phyloP scores from a whole-genome alignment of 352 stramenopile genomes.

The Peronospora belbahrii region DNA sequence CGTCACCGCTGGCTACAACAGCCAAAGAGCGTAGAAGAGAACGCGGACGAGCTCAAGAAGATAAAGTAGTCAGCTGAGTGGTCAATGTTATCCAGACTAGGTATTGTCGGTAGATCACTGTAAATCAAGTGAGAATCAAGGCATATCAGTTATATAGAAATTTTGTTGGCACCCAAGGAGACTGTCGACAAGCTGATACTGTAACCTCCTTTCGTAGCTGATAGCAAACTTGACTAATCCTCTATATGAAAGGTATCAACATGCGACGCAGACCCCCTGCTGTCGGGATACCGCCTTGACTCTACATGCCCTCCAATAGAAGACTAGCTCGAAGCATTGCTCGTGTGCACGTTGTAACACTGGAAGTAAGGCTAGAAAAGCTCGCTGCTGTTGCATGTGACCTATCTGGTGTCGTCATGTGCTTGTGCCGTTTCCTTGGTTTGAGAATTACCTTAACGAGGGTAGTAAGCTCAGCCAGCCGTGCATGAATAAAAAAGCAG shows the following conservation, averaged over 20 bases:
- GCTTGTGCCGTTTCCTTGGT: too few relatives aligned
- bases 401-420: too few relatives aligned
- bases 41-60: conserved; percentile 18
- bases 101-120: too few relatives aligned
- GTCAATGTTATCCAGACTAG: too few relatives aligned
- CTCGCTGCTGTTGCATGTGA: conserved; percentile 4
- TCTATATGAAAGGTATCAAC: background rate
- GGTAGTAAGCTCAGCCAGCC: too few relatives aligned
- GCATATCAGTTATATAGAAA: conserved; percentile 4
- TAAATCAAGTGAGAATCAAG: too few relatives aligned
- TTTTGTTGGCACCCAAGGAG: conserved; percentile 4
- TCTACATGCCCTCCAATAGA: conserved; percentile 15
- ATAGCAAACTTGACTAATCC: conserved; percentile 10
- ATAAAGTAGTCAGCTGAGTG: conserved; percentile 16
- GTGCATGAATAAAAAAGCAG: too few relatives aligned
- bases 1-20: conserved; percentile 60
- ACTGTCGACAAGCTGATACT: conserved; percentile 8
- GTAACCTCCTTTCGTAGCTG: conserved; percentile 6
- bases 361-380: conserved; percentile 17
- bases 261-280: background rate
- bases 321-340: conserved; percentile 9
- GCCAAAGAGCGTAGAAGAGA: conserved; percentile 1
- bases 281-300: conserved; percentile 10
- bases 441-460: too few relatives aligned
- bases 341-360: background rate